A percentile compares a stretch with the other conserved stretches of the same genome.
phyloP scores from a whole-genome alignment of 108 stramenopile genomes.

The Nitzschia sp. region DNA sequence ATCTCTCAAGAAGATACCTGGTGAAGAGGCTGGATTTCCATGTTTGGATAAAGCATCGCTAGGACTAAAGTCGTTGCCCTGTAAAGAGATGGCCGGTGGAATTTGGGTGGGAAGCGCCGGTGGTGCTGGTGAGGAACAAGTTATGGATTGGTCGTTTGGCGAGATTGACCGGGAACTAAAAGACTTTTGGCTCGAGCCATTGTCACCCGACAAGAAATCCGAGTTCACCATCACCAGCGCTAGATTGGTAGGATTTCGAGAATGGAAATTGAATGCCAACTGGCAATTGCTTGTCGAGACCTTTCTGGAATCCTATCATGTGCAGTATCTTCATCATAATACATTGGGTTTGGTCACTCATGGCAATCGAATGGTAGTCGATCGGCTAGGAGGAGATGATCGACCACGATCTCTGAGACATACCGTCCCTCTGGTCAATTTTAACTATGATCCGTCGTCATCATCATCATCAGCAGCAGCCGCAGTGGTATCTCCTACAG shows the following conservation, averaged over 20 bases:
- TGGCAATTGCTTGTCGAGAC: constrained; percentile 26
- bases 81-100: constrained; percentile 2
- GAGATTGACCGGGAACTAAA: background rate
- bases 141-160: background rate
- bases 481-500: background rate
- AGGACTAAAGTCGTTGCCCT: background rate
- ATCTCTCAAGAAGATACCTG: background rate
- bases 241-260: constrained; percentile 11
- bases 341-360: constrained; percentile 17
- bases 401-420: background rate
- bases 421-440: background rate
- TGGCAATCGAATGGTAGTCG: constrained; percentile 2
- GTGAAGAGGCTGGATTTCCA: constrained; percentile 13
- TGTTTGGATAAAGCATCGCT: constrained; percentile 1
- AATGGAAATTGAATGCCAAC: constrained; percentile 16
- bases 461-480: background rate
- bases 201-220: background rate
- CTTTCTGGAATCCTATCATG: constrained; percentile 14
- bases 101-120: background rate
- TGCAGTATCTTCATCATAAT: constrained; percentile 8
- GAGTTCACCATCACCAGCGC: background rate
- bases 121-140: background rate
- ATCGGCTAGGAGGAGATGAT: background rate
- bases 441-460: too few relatives aligned
- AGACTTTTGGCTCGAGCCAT: background rate